These are phyloP conservation scores for Hibiscus tridactylites DNA, from an alignment of 345 rosid genomes.

Conservation along the genomic window DNA sequence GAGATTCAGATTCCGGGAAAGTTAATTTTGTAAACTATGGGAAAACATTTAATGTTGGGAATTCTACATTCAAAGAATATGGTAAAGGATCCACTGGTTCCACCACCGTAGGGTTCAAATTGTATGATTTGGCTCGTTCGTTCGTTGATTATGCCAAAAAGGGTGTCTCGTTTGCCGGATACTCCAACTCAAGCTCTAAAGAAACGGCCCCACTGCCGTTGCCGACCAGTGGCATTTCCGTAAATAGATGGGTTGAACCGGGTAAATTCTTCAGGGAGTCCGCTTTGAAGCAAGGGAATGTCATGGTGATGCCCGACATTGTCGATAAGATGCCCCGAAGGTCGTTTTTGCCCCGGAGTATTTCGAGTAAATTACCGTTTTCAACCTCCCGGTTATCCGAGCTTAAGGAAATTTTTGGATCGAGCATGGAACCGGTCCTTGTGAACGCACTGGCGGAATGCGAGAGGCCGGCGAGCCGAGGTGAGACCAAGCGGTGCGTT, in stretches of 20 bases:
- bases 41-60: constrained; percentile 37
- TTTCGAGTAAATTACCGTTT: constrained; percentile 46
- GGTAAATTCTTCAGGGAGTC: constrained; percentile 69
- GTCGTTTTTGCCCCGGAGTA: constrained; percentile 58
- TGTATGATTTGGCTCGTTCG: constrained; percentile 26
- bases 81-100: constrained; percentile 33
- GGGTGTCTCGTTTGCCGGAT: constrained; percentile 39
- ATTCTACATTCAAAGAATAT: constrained; percentile 46
- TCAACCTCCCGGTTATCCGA: constrained; percentile 23
- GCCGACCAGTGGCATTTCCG: constrained; percentile 5
- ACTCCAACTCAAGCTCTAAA: constrained; percentile 19
- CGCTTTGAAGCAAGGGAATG: constrained; percentile 35
- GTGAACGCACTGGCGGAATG: constrained; percentile 41
- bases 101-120: constrained; percentile 31
- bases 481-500: constrained; percentile 59
- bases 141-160: constrained; percentile 38
- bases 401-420: constrained; percentile 33
- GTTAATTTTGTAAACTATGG: constrained; percentile 41
- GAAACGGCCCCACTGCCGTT: not conserved
- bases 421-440: constrained; percentile 40
- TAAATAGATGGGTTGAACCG: constrained; percentile 39
- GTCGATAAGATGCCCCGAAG: constrained; percentile 61
- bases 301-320: constrained; percentile 62
- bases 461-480: constrained; percentile 52
- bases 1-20: constrained; percentile 30